Conservation (phyloP, 331 rosid genomes). For the Rhamnella rubrinervis region DNA sequence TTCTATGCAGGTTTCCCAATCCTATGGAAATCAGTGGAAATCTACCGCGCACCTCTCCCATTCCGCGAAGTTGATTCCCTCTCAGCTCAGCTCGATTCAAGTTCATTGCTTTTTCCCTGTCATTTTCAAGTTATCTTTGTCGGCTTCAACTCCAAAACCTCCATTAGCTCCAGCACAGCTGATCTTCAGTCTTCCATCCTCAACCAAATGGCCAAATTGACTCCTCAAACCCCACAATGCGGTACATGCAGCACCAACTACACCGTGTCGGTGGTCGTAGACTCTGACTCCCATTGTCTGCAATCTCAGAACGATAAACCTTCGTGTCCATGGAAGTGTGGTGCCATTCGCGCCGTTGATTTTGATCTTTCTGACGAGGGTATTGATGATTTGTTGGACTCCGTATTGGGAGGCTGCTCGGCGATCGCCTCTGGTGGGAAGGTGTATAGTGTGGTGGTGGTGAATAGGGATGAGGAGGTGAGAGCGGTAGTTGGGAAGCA, state of each 20-base stretch:
- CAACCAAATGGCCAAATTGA: constrained; percentile 39
- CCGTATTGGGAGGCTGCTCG: constrained; percentile 33
- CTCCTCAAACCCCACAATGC: constrained; percentile 39
- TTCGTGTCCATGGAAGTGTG: constrained; percentile 39
- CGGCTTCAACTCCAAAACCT: constrained; percentile 50
- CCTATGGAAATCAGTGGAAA: constrained; percentile 86
- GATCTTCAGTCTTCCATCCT: constrained; percentile 41
- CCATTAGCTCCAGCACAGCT: constrained; percentile 11
- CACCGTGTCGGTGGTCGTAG: constrained; percentile 44
- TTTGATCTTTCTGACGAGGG: constrained; percentile 43
- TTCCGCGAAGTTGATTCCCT: constrained; percentile 64
- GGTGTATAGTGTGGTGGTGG: constrained; percentile 62
- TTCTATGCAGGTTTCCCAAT: constrained; percentile 58
- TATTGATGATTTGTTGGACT: constrained; percentile 56
- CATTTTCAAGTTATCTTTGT: constrained; percentile 60
- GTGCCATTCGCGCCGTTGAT: constrained; percentile 28
- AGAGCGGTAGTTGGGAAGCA: constrained; percentile 75
- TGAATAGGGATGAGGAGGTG: constrained; percentile 54
- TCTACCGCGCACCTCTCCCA: constrained; percentile 85
- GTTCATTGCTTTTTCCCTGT: constrained; percentile 66
- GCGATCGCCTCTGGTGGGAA: constrained; percentile 36
- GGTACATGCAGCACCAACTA: constrained; percentile 51
- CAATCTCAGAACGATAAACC: constrained; percentile 18
- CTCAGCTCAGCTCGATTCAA: constrained; percentile 58
- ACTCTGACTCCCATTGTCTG: constrained; percentile 34